phyloP scores from a whole-genome alignment of 1,284 basidiomycete genomes.

The Ustilago cynodontis region DNA sequence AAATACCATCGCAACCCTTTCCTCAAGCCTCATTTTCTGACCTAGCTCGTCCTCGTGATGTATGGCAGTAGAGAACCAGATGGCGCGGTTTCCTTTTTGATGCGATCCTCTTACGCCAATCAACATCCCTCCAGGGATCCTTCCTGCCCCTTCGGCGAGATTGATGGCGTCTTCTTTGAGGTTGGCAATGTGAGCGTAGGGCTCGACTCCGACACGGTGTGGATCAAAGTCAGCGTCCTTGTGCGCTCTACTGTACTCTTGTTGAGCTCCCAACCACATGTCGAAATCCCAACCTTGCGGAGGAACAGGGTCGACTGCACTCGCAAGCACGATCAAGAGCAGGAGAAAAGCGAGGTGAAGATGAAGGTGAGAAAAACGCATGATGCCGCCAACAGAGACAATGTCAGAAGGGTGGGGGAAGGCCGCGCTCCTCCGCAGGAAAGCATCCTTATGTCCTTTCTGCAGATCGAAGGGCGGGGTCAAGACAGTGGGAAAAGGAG shows the following conservation, averaged over 20 bases:
- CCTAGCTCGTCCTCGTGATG: background rate
- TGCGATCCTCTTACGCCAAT: constrained; percentile 11
- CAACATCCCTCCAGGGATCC: constrained; percentile 6
- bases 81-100: background rate
- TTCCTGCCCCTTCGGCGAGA: background rate
- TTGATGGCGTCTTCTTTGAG: constrained; percentile 1
- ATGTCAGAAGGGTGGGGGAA: too few species aligned
- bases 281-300: constrained; percentile 4
- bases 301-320: background rate
- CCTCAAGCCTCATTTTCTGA: background rate
- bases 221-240: background rate
- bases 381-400: too few species aligned
- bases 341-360: too few species aligned
- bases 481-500: too few species aligned
- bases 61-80: constrained; percentile 2
- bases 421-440: too few species aligned
- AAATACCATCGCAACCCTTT: background rate
- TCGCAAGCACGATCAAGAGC: background rate
- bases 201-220: background rate
- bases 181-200: background rate
- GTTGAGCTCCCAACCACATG: constrained; percentile 16
- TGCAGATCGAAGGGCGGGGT: too few species aligned
- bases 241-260: constrained; percentile 3
- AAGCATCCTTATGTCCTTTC: too few species aligned
- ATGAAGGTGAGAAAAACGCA: background rate